phyloP scores from a whole-genome alignment of 257 asterid genomes.

The Solanum bulbocastanum region DNA sequence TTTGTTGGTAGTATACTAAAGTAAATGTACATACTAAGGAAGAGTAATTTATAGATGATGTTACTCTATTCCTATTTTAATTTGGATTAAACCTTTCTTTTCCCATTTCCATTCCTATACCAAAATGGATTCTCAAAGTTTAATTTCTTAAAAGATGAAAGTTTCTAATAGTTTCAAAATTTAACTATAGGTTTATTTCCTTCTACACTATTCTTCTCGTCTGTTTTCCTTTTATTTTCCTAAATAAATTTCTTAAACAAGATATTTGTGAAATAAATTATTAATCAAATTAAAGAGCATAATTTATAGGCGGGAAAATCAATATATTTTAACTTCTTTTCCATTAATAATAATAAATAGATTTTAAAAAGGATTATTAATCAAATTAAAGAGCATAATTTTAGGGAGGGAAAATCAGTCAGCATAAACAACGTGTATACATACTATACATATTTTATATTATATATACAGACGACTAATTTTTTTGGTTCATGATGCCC shows the following conservation, averaged over 20 bases:
- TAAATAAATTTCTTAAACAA: neutral
- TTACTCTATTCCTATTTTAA: neutral
- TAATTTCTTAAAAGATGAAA: no score
- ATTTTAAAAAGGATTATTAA: no score
- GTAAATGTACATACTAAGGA: no score
- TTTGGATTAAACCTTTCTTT: neutral
- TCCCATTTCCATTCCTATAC: neutral
- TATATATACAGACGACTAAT: no score
- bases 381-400: neutral
- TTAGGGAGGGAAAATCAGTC: neutral
- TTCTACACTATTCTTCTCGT: neutral
- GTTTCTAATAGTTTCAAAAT: no score
- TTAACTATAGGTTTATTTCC: neutral
- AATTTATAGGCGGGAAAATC: no score
- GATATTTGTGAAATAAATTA: neutral
- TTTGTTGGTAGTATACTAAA: no score
- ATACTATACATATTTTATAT: no score
- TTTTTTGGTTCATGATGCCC: neutral
- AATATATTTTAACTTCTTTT: no score
- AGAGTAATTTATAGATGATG: no score
- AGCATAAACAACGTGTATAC: neutral
- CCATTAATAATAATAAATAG: neutral
- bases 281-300: neutral
- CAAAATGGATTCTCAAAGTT: neutral
- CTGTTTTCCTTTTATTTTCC: neutral